Evolutionary conservation across 139 green algal genomes (phyloP).

Genomic region (Coelastrella sp.): DNA sequence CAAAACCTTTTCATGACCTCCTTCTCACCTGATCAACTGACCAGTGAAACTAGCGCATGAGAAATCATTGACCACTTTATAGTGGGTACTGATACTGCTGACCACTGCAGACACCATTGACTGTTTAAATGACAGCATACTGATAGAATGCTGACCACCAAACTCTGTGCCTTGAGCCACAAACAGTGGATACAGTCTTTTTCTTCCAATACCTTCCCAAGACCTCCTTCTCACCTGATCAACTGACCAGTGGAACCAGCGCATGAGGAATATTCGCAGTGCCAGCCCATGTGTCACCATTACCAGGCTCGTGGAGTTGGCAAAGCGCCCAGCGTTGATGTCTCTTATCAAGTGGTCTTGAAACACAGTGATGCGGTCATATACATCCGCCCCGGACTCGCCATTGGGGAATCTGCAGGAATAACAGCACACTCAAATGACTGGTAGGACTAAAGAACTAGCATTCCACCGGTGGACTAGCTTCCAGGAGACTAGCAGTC

Average conservation of each 20-base stretch:
- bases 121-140: too few relatives aligned
- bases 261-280: conserved; percentile 92
- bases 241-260: conserved; percentile 85
- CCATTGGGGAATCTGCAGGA: conserved; percentile 40
- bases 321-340: conserved; percentile 85
- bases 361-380: conserved; percentile 95
- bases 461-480: too few relatives aligned
- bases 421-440: conserved; percentile 88
- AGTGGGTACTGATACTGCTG: too few relatives aligned
- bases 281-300: conserved; percentile 92
- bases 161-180: too few relatives aligned
- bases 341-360: conserved; percentile 87
- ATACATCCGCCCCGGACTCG: conserved; percentile 93
- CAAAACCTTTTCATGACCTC: too few relatives aligned
- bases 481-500: too few relatives aligned
- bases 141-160: conserved; percentile 77
- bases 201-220: conserved; percentile 94
- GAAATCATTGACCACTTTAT: conserved; percentile 89
- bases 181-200: neutral
- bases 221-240: conserved; percentile 64
- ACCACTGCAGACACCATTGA: too few relatives aligned
- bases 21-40: conserved; percentile 69
- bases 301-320: conserved; percentile 79
- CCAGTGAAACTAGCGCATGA: conserved; percentile 92
- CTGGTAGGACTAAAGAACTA: too few relatives aligned